Percentiles rank a stretch among this genome's conserved stretches.
phyloP scores from a whole-genome alignment of 345 rosid genomes.

The Eucalyptus erythrocorys region DNA sequence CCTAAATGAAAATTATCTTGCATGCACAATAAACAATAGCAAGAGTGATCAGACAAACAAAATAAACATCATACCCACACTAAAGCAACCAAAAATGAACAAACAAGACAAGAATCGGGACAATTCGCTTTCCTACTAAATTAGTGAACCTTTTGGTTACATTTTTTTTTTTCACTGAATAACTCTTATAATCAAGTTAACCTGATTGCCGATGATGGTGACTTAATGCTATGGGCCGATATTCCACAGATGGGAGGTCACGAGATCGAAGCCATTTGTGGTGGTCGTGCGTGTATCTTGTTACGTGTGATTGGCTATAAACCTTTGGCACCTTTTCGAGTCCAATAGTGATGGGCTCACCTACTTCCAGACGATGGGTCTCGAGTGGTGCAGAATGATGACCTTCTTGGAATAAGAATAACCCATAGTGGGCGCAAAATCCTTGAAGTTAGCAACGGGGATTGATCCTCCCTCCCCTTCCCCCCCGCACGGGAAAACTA shows the following conservation, averaged over 20 bases:
- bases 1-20: too few species aligned
- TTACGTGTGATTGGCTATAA: too few species aligned
- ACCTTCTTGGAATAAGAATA: not conserved
- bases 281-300: not conserved
- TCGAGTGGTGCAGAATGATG: not conserved
- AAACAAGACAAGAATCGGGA: too few species aligned
- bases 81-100: too few species aligned
- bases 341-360: not conserved
- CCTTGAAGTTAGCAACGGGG: not conserved
- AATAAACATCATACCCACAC: accelerated
- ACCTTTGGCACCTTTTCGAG: not conserved
- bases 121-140: too few species aligned
- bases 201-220: accelerated
- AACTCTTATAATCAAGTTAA: too few species aligned
- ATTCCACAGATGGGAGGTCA: not conserved
- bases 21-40: too few species aligned
- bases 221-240: too few species aligned
- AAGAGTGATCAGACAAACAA: too few species aligned
- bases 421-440: not conserved
- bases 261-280: not conserved
- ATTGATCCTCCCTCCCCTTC: not conserved
- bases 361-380: not conserved
- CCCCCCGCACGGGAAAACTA: not conserved
- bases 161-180: too few species aligned
- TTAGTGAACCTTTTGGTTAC: too few species aligned